A percentile compares a stretch with the other conserved stretches of the same genome.
These are phyloP conservation scores for Diaporthe sp. DNA, from an alignment of 2,329 filamentous ascomycete genomes.

Conservation along the genomic window DNA sequence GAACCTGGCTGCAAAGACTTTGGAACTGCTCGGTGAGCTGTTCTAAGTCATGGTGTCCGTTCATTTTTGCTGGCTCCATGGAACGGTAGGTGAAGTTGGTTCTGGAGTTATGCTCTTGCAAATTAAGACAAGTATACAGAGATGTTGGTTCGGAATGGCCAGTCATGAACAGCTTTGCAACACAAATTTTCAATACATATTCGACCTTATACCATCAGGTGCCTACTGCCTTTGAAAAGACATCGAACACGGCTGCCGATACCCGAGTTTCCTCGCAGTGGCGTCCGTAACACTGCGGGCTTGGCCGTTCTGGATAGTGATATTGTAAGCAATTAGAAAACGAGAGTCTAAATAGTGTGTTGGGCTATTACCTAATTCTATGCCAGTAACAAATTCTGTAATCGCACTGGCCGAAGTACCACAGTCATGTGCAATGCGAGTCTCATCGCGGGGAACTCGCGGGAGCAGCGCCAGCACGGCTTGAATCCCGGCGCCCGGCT, in stretches of 20 bases:
- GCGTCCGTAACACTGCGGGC: background rate
- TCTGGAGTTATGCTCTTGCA: background rate
- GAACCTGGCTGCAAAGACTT: background rate
- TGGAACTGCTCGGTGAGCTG: constrained; percentile 12
- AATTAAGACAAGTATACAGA: too few relatives aligned
- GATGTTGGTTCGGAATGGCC: too few relatives aligned
- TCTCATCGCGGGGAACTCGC: background rate
- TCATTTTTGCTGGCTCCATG: background rate
- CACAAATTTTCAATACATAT: background rate
- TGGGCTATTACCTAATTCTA: background rate
- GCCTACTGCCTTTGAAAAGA: background rate
- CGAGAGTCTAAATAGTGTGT: too few relatives aligned
- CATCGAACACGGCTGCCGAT: background rate
- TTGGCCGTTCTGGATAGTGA: background rate
- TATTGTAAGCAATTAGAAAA: too few relatives aligned
- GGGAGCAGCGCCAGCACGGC: background rate
- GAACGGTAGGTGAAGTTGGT: too few relatives aligned
- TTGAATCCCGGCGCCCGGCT: background rate
- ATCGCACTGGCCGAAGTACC: background rate
- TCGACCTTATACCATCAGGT: background rate
- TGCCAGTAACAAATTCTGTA: background rate
- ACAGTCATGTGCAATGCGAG: background rate
- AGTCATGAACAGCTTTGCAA: background rate
- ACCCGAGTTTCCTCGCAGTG: background rate
- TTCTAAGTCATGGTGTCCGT: background rate